phyloP scores from a whole-genome alignment of 257 asterid species.

The Coffea canephora region DNA sequence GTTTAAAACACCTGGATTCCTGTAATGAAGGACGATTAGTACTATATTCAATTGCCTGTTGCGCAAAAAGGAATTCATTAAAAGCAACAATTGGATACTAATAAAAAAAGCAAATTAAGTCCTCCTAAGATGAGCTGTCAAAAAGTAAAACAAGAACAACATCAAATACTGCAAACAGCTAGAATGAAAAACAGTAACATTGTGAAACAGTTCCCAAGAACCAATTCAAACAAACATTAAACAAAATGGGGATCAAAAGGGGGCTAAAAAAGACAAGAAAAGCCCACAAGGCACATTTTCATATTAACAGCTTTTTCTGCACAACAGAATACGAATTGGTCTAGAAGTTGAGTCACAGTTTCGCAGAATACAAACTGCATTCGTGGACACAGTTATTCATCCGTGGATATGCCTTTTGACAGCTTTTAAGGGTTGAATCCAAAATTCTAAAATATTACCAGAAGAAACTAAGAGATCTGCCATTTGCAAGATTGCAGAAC shows the following conservation, averaged over 20 bases:
- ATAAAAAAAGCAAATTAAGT: not conserved
- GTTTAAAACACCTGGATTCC: conserved; percentile 35
- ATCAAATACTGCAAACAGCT: not conserved
- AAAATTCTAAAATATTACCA: not conserved
- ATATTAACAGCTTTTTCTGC: not conserved
- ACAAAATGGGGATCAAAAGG: not conserved
- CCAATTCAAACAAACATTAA: not conserved
- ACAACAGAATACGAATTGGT: conserved; percentile 10
- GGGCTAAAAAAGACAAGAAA: not conserved
- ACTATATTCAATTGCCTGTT: not conserved
- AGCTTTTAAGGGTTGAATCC: not conserved
- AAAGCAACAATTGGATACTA: not conserved
- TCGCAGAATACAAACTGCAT: not conserved
- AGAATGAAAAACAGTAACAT: not conserved
- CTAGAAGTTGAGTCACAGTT: not conserved
- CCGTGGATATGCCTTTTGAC: not conserved
- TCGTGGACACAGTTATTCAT: too few relatives aligned
- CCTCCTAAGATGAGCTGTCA: conserved; percentile 13
- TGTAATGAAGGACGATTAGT: conserved; percentile 26
- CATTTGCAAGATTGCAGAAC: not conserved
- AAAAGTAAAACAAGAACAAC: not conserved
- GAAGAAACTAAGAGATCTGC: not conserved
- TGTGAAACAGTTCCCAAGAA: not conserved
- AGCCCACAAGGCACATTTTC: not conserved
- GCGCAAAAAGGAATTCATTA: not conserved